phyloP scores from a whole-genome alignment of 2,329 filamentous ascomycete species.

The Fusarium caatingaense region DNA sequence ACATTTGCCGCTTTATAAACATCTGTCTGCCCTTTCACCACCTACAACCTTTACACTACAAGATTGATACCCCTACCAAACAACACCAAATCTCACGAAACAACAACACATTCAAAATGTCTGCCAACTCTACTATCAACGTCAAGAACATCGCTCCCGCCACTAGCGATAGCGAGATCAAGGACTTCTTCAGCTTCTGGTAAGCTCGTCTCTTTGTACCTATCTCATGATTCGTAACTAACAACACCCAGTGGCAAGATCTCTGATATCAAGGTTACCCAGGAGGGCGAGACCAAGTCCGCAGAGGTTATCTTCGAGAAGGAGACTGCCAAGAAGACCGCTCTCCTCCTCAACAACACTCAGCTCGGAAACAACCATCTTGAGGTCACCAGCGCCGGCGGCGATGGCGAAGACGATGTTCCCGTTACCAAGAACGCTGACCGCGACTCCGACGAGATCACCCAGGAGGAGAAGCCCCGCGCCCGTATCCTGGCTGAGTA shows the following conservation, averaged over 20 bases:
- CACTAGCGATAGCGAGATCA: conserved; percentile 90
- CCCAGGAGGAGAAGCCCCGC: conserved; percentile 97
- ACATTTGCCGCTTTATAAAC: conserved; percentile 27
- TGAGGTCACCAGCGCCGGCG: conserved; percentile 74
- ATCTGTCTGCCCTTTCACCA: conserved; percentile 3
- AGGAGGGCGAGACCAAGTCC: conserved; percentile 76
- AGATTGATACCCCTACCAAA: conserved; percentile 32
- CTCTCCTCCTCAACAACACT: conserved; percentile 95
- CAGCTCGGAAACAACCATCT: conserved; percentile 91
- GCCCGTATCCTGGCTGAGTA: conserved; percentile 95
- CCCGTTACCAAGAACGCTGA: conserved; percentile 66
- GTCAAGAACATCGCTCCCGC: conserved; percentile 87
- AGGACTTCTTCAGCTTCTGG: conserved; percentile 98
- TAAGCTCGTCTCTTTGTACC: conserved; percentile 55
- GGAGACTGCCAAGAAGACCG: conserved; percentile 95
- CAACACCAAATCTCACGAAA: conserved; percentile 14
- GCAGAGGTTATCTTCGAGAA: conserved; percentile 98
- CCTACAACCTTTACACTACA: conserved; percentile 8
- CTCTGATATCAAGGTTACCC: conserved; percentile 79
- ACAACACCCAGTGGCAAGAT: conserved; percentile 82
- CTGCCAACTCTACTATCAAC: conserved; percentile 75
- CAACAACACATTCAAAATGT: conserved; percentile 57
- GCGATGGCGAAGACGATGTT: conserved; percentile 72
- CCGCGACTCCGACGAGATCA: conserved; percentile 75
- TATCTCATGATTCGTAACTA: conserved; percentile 18